Percentiles rank a stretch among this genome's conserved stretches.
Conservation (phyloP, 352 stramenopile species). For the Pythium volutum region DNA sequence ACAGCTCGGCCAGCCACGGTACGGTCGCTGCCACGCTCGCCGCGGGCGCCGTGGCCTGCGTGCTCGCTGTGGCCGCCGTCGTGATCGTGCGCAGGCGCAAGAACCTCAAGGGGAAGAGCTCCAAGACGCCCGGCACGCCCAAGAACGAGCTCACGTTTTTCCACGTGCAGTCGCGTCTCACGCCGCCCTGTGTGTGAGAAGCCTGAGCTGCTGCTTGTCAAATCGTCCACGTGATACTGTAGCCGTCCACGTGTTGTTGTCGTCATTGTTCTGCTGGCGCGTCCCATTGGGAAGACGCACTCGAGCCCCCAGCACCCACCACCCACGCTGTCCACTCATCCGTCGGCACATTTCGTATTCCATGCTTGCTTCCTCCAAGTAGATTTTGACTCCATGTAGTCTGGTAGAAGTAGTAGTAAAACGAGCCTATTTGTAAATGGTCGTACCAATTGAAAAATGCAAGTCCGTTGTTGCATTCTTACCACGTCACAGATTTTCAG, state of each 20-base stretch:
- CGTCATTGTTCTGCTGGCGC: not conserved
- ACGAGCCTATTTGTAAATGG: not conserved
- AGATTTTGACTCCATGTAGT: not conserved
- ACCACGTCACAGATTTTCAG: conserved; percentile 4
- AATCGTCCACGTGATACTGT: conserved; percentile 3
- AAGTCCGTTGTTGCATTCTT: not conserved
- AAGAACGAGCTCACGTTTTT: conserved; percentile 35
- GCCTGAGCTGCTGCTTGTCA: not conserved
- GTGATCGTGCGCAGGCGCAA: conserved; percentile 19
- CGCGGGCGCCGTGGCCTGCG: conserved; percentile 20
- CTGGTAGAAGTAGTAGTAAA: not conserved
- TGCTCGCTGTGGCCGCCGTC: conserved; percentile 26
- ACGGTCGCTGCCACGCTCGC: conserved; percentile 16
- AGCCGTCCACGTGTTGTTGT: not conserved
- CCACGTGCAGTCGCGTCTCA: conserved; percentile 34
- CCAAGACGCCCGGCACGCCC: conserved; percentile 32
- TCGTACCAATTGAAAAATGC: not conserved
- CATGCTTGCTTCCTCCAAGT: not conserved
- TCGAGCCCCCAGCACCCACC: not conserved
- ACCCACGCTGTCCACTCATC: not conserved
- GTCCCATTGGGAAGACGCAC: conserved; percentile 9
- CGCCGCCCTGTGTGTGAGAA: conserved; percentile 27
- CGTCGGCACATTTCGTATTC: not conserved
- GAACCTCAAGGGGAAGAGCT: conserved; percentile 17
- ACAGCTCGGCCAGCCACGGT: not conserved